These are phyloP conservation scores for Mycena vulgaris DNA, from an alignment of 768 basidiomycete species.

Conservation along the genomic window DNA sequence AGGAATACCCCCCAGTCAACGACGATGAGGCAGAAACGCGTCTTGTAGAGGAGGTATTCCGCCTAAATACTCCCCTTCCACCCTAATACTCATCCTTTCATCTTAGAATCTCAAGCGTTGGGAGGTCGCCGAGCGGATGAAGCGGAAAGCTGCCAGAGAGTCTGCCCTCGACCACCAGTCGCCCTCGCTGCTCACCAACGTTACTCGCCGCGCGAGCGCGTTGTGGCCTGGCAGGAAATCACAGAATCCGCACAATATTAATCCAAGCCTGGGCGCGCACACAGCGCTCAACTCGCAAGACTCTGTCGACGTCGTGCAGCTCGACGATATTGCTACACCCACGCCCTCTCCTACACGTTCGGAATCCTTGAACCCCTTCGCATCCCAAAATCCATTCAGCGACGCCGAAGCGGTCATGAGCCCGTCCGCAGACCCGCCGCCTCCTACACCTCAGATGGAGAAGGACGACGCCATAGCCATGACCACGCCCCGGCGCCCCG, in stretches of 20 bases:
- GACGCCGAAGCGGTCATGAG: slow-evolving; percentile 52
- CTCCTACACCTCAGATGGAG: slow-evolving; percentile 31
- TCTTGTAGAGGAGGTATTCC: slow-evolving; percentile 77
- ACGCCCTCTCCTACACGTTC: slow-evolving; percentile 57
- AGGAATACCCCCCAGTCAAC: slow-evolving; percentile 75
- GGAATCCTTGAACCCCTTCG: slow-evolving; percentile 60
- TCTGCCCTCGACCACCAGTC: slow-evolving; percentile 51
- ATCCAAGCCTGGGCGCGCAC: slow-evolving; percentile 55
- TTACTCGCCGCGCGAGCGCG: slow-evolving; percentile 72
- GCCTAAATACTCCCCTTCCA: slow-evolving; percentile 14
- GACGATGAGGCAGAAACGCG: slow-evolving; percentile 80
- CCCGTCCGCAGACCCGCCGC: slow-evolving; percentile 40
- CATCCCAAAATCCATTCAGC: slow-evolving; percentile 68
- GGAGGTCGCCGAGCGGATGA: slow-evolving; percentile 84
- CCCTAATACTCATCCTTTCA: slow-evolving; percentile 25
- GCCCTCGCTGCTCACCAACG: slow-evolving; percentile 69
- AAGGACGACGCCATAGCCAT: slow-evolving; percentile 20
- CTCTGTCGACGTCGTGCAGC: slow-evolving; percentile 67
- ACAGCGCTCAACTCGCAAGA: slow-evolving; percentile 67
- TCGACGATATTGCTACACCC: slow-evolving; percentile 67
- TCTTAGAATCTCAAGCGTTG: slow-evolving; percentile 80
- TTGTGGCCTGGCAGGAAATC: slow-evolving; percentile 66
- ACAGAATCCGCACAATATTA: slow-evolving; percentile 41
- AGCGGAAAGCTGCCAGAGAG: slow-evolving; percentile 81
- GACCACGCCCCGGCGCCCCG: slow-evolving; percentile 38